Conservation (phyloP, 1,284 basidiomycete genomes). For the Termitomyces sp. region DNA sequence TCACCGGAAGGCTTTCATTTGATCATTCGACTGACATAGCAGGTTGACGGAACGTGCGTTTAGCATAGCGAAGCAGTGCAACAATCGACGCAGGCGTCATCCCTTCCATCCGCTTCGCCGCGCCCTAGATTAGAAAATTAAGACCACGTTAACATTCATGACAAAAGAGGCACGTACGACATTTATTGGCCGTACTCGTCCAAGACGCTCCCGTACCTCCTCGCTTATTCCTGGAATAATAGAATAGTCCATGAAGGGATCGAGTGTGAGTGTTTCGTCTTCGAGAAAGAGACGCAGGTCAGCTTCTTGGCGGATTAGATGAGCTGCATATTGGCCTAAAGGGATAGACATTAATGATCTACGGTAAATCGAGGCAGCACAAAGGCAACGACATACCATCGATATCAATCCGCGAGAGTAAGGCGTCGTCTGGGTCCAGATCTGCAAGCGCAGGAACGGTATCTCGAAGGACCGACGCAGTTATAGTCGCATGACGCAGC, state of each 20-base stretch:
- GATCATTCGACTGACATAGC: background rate
- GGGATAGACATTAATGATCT: background rate
- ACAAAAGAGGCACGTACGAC: conserved; percentile 45
- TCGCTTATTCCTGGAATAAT: conserved; percentile 65
- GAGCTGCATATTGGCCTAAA: conserved; percentile 54
- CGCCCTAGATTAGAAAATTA: conserved; percentile 45
- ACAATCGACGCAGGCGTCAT: conserved; percentile 76
- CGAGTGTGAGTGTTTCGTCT: conserved; percentile 71
- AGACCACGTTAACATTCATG: background rate
- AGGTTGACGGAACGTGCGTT: conserved; percentile 27
- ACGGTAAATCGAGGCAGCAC: background rate
- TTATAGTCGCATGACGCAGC: conserved; percentile 60
- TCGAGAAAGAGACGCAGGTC: conserved; percentile 74
- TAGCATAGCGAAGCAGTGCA: conserved; percentile 59
- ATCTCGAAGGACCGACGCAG: conserved; percentile 37
- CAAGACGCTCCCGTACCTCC: conserved; percentile 70
- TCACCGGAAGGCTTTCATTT: background rate
- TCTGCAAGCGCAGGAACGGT: conserved; percentile 52
- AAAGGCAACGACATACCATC: conserved; percentile 48
- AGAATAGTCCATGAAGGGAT: conserved; percentile 67
- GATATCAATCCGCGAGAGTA: conserved; percentile 61
- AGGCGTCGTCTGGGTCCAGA: conserved; percentile 38
- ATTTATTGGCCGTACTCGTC: conserved; percentile 56
- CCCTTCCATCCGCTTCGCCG: conserved; percentile 82
- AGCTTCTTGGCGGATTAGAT: conserved; percentile 64